These are phyloP conservation scores for Fusarium oligoseptatum DNA, from an alignment of 2,329 filamentous ascomycete species.

Conservation along the genomic window DNA sequence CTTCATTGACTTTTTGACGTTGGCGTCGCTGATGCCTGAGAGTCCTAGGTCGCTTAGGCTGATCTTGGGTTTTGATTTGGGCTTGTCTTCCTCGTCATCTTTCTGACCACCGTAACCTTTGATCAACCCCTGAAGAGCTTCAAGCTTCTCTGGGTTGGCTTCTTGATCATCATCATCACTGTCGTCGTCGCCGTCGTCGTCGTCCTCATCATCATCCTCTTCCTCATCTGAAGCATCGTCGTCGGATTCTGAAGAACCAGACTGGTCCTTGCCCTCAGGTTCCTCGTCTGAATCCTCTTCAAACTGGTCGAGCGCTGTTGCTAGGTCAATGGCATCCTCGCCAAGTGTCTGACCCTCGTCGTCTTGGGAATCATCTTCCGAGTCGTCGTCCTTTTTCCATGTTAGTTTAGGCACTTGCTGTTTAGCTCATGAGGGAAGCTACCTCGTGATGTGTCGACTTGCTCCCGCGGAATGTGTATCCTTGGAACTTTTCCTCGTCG, in stretches of 20 bases:
- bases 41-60: conserved; percentile 81
- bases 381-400: conserved; percentile 64
- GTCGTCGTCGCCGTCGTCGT: conserved; percentile 52
- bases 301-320: conserved; percentile 68
- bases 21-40: conserved; percentile 77
- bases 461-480: conserved; percentile 71
- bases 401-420: conserved; percentile 12
- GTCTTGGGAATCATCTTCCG: conserved; percentile 66
- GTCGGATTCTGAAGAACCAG: conserved; percentile 60
- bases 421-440: not conserved
- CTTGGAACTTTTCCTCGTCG: conserved; percentile 87
- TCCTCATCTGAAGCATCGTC: conserved; percentile 57
- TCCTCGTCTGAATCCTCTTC: conserved; percentile 64
- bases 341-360: conserved; percentile 71
- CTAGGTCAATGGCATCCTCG: conserved; percentile 71
- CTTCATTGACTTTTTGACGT: conserved; percentile 84
- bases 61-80: conserved; percentile 73
- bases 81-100: conserved; percentile 61
- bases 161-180: conserved; percentile 63
- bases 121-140: conserved; percentile 77
- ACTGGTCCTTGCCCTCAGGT: conserved; percentile 60
- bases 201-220: conserved; percentile 61
- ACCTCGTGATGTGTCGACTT: conserved; percentile 53
- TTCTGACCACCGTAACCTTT: conserved; percentile 76
- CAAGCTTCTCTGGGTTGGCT: conserved; percentile 68